Percentiles rank a stretch among this genome's conserved stretches.
phyloP scores from a whole-genome alignment of 768 basidiomycete genomes.

The Trametes cubensis region DNA sequence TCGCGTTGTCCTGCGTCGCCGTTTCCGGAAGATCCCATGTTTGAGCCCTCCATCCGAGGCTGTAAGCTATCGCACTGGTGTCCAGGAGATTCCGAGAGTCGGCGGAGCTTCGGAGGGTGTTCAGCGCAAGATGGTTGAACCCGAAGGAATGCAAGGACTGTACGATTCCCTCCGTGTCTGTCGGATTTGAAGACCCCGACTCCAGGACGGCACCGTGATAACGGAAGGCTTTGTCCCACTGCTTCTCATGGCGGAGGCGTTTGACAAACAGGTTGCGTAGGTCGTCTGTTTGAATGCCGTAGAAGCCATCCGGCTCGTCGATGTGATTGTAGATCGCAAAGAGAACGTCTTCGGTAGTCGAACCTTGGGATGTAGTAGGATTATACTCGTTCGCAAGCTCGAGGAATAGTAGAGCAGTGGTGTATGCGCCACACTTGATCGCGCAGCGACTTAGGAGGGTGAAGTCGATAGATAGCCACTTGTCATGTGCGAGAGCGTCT shows the following conservation, averaged over 20 bases:
- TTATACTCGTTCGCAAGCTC: slow-evolving; percentile 71
- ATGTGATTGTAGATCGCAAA: slow-evolving; percentile 95
- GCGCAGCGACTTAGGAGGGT: slow-evolving; percentile 72
- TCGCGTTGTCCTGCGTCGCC: slow-evolving; percentile 45
- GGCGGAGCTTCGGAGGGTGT: slow-evolving; percentile 38
- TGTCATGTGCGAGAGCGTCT: slow-evolving; percentile 59
- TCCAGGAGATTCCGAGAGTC: slow-evolving; percentile 23
- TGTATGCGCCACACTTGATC: slow-evolving; percentile 79
- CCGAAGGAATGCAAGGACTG: slow-evolving; percentile 88
- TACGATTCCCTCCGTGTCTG: slow-evolving; percentile 65
- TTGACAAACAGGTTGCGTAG: slow-evolving; percentile 79
- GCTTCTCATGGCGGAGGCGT: slow-evolving; percentile 88
- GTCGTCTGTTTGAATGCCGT: slow-evolving; percentile 83
- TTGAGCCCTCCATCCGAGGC: slow-evolving; percentile 91
- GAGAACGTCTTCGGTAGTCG: slow-evolving; percentile 64
- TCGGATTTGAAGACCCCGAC: slow-evolving; percentile 46
- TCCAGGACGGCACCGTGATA: slow-evolving; percentile 88
- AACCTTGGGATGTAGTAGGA: slow-evolving; percentile 35
- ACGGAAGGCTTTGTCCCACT: slow-evolving; percentile 89
- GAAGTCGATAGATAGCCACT: slow-evolving; percentile 83
- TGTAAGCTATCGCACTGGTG: slow-evolving; percentile 52
- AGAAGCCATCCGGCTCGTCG: slow-evolving; percentile 98
- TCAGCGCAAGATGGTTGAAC: slow-evolving; percentile 84
- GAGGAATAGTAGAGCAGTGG: slow-evolving; percentile 86
- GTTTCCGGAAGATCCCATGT: slow-evolving; percentile 91